Evolutionary conservation across 208 protist genomes (phyloP).

Genomic region (Leishmania lainsoni): DNA sequence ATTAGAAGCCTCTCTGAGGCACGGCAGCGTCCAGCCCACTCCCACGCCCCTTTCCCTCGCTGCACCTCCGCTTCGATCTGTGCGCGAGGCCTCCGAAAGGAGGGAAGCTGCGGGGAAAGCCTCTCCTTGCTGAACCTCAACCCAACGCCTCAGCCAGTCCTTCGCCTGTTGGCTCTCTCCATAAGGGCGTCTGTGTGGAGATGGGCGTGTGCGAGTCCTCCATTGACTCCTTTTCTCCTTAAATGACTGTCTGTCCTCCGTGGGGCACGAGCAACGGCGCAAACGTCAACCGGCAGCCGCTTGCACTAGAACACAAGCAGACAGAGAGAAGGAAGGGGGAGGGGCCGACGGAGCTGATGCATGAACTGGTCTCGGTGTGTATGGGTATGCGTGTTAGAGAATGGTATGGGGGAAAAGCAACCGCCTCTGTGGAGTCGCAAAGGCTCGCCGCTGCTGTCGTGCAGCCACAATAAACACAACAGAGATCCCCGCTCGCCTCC

Average conservation of each 20-base stretch:
- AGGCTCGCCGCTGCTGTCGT: not conserved
- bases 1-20: not conserved
- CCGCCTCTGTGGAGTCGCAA: not conserved
- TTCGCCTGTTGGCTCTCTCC: not conserved
- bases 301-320: too few species aligned
- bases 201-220: not conserved
- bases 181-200: not conserved
- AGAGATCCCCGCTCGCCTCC: not conserved
- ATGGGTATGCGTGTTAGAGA: not conserved
- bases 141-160: not conserved
- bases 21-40: not conserved
- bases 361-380: not conserved
- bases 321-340: too few species aligned
- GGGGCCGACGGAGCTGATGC: too few species aligned
- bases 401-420: not conserved
- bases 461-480: not conserved
- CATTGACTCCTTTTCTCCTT: too few species aligned
- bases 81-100: not conserved
- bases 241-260: too few species aligned
- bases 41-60: not conserved
- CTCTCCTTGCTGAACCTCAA: not conserved
- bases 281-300: too few species aligned
- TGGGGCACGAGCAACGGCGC: too few species aligned
- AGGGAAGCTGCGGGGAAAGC: not conserved
- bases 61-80: not conserved